Conservation (phyloP, 805 yeast species). For the Naumovozyma baii region DNA sequence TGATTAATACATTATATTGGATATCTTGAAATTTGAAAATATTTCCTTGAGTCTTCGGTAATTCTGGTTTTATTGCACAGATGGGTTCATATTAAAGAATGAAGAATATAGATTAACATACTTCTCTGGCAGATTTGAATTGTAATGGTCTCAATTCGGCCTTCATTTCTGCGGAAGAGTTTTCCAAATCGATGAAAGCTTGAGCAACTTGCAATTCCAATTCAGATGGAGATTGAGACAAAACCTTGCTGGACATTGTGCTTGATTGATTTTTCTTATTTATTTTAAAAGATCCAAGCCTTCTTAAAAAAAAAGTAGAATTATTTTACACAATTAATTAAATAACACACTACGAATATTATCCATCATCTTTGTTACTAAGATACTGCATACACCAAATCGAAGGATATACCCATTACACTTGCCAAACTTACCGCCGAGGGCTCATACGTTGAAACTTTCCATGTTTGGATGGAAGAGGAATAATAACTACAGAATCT, state of each 20-base stretch:
- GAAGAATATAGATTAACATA: conserved; percentile 26
- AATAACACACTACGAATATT: too few species aligned
- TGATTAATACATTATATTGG: too few species aligned
- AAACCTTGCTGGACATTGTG: conserved; percentile 91
- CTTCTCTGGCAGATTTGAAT: conserved; percentile 95
- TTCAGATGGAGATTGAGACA: conserved; percentile 92
- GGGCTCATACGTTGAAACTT: neutral
- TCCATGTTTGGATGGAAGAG: neutral
- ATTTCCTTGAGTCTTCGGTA: too few species aligned
- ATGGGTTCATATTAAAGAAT: too few species aligned
- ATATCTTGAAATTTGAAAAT: too few species aligned
- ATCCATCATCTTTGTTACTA: too few species aligned
- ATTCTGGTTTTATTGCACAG: too few species aligned
- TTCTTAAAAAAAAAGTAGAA: too few species aligned
- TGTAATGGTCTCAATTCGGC: conserved; percentile 97
- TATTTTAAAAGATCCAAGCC: neutral
- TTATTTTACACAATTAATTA: too few species aligned
- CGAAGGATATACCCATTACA: too few species aligned
- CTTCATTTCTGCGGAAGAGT: conserved; percentile 88
- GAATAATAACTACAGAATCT: too few species aligned
- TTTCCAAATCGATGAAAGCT: conserved; percentile 94
- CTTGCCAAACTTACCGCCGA: neutral
- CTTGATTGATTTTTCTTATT: neutral
- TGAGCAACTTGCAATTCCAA: conserved; percentile 99
- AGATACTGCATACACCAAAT: too few species aligned